These are phyloP conservation scores for Penstemon davidsonii DNA, from an alignment of 257 asterid genomes.

Conservation along the genomic window DNA sequence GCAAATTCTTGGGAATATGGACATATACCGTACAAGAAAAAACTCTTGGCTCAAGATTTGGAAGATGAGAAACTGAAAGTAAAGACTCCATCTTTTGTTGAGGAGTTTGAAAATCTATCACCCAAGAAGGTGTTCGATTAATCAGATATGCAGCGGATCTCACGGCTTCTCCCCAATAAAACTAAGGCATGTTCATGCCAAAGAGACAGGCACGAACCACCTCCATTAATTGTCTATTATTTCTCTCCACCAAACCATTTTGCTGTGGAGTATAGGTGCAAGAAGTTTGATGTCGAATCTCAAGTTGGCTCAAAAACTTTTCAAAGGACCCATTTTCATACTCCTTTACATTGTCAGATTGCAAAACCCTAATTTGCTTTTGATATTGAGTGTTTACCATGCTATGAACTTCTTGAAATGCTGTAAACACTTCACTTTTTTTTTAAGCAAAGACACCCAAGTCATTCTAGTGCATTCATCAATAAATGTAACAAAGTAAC, in stretches of 20 bases:
- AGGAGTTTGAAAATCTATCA: slow-evolving; percentile 22
- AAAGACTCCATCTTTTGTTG: slow-evolving; percentile 1
- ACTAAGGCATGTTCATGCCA: slow-evolving; percentile 7
- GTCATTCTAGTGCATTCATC: too few relatives aligned
- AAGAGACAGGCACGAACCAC: not conserved
- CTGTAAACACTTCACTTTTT: too few relatives aligned
- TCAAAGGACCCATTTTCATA: not conserved
- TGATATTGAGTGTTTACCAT: slow-evolving; percentile 12
- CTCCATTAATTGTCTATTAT: not conserved
- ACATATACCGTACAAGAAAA: slow-evolving; percentile 21
- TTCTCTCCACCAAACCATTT: not conserved
- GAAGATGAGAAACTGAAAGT: not conserved
- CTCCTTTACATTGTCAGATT: slow-evolving; percentile 18
- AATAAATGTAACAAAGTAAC: too few relatives aligned
- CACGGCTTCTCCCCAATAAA: slow-evolving; percentile 21
- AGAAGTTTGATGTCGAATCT: slow-evolving; percentile 20
- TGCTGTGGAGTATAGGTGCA: not conserved
- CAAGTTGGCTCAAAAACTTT: not conserved
- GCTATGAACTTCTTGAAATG: not conserved
- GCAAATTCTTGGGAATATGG: slow-evolving; percentile 14
- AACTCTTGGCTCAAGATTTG: slow-evolving; percentile 22
- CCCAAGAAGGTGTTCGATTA: slow-evolving; percentile 16
- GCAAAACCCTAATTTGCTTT: not conserved
- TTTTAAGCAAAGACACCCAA: too few relatives aligned
- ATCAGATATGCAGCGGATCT: slow-evolving; percentile 15